Conservation (phyloP, 371 early-diverging fungal genomes). For the Rhizomucor pusillus region DNA sequence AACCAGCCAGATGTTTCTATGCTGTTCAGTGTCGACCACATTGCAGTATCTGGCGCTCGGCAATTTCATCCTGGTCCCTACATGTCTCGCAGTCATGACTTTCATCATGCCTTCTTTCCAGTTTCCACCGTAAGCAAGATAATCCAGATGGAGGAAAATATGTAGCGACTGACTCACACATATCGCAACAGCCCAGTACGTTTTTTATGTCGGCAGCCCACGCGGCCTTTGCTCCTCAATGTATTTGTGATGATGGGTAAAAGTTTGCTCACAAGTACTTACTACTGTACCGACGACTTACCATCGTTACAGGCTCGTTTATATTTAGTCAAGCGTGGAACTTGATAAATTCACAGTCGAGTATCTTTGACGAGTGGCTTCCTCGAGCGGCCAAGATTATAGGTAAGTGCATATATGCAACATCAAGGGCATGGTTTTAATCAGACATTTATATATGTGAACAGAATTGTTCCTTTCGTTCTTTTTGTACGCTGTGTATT, state of each 20-base stretch:
- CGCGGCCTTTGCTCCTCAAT: constrained; percentile 37
- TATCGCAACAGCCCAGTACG: constrained; percentile 32
- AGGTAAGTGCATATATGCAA: constrained; percentile 20
- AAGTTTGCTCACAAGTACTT: not conserved
- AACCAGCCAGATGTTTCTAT: too few species aligned
- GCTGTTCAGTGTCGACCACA: constrained; percentile 14
- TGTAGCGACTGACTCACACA: not conserved
- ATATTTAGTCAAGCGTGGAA: constrained; percentile 53
- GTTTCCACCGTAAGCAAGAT: constrained; percentile 38
- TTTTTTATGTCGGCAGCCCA: constrained; percentile 43
- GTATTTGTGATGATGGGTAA: constrained; percentile 45
- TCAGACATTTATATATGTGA: not conserved
- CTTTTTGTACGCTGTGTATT: constrained; percentile 49
- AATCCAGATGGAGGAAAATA: not conserved
- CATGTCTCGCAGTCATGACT: constrained; percentile 33
- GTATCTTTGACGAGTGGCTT: constrained; percentile 43
- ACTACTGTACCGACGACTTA: not conserved
- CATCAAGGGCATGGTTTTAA: not conserved
- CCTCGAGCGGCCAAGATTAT: constrained; percentile 43
- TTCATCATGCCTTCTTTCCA: constrained; percentile 16
- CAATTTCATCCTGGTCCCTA: constrained; percentile 39
- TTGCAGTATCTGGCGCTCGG: constrained; percentile 37
- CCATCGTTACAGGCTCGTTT: constrained; percentile 34
- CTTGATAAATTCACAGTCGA: constrained; percentile 38
- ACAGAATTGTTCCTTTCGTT: constrained; percentile 47